A percentile compares a stretch with the other conserved stretches of the same genome.
phyloP scores from a whole-genome alignment of 805 yeast species.

The Barnettozyma sucrosica region DNA sequence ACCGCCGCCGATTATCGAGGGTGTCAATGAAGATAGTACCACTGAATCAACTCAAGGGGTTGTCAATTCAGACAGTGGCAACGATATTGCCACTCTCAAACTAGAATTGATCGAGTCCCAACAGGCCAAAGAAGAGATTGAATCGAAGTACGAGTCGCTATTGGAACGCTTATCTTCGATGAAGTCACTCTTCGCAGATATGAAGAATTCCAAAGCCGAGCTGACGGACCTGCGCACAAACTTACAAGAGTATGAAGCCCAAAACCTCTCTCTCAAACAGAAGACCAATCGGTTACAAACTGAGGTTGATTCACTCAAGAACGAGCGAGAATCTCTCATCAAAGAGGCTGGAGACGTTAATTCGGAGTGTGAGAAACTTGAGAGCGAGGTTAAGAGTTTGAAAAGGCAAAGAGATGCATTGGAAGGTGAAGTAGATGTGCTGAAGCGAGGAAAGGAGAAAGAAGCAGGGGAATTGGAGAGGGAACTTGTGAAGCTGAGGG shows the following conservation, averaged over 20 bases:
- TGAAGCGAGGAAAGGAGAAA: slow-evolving; percentile 26
- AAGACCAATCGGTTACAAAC: slow-evolving; percentile 28
- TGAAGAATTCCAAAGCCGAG: slow-evolving; percentile 65
- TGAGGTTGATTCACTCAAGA: slow-evolving; percentile 30
- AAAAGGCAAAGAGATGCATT: slow-evolving; percentile 40
- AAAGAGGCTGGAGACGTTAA: slow-evolving; percentile 7
- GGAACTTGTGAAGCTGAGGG: slow-evolving; percentile 35
- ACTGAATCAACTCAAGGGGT: slow-evolving; percentile 2
- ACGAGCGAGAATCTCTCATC: slow-evolving; percentile 21
- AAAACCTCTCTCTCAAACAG: slow-evolving; percentile 32
- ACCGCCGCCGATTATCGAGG: background rate
- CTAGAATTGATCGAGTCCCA: slow-evolving; percentile 31
- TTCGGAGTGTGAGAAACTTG: slow-evolving; percentile 6
- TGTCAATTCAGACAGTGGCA: slow-evolving; percentile 2
- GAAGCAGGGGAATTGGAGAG: slow-evolving; percentile 25
- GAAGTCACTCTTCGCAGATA: slow-evolving; percentile 66
- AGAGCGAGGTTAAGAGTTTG: slow-evolving; percentile 1
- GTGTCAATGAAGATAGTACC: background rate
- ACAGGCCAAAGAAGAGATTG: slow-evolving; percentile 51
- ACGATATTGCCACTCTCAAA: slow-evolving; percentile 13
- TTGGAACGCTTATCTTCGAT: slow-evolving; percentile 61
- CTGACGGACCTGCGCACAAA: slow-evolving; percentile 50
- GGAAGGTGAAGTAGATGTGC: slow-evolving; percentile 49
- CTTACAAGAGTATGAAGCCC: slow-evolving; percentile 40
- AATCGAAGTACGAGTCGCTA: slow-evolving; percentile 55